Evolutionary conservation across 177 flowering plant genomes (phyloP), one percentile per base, ranked within the genome.

Genomic region (Telopea speciosissima): DNA sequence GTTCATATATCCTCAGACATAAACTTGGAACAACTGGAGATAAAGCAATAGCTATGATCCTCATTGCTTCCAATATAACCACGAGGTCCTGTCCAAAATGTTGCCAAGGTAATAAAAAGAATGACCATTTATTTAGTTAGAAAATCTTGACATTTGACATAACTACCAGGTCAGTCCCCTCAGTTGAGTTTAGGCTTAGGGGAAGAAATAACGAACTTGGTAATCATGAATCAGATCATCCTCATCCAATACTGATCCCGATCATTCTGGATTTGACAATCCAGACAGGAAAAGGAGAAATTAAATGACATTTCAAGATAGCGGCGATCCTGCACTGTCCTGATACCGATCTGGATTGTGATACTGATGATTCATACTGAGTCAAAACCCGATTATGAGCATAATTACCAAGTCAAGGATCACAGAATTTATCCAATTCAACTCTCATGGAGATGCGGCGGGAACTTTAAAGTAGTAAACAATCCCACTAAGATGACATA

Each of bases 41-140:
- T 75, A 95, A 79, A 42, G 97, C 91, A 65, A 92, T 64, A 12
- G 97, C 90, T 71, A 92, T 85, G 58, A 95, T 90, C 75, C 99
- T 84, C 87, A 90, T 76, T 17, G 90, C 86, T 83, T 95, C 97
- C 77, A 95, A 69, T 79, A 95, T 82, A 64, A 89, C 81, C 45
- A 95, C 96, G 24, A 95, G 88, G 79, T 92, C 97, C 99, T 95
- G 86, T 66, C 22, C 42, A 59, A 68, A 72, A 24, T 66, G 22
- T 56, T 4, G 10, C 45, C 33, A 9, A 49, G 5, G 24, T 17
- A n/a, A 45, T 25, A 7, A 19, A 22, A 73, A 31, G 31, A 62
- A 12, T 10, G 13, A 49, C 16, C 24, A 31, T 40, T 66, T 1
- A 31, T 40, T 66, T 1, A 66, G 36, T 42, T 11, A 66, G 64